Evolutionary conservation across 164 flowering plant species (phyloP).

Genomic region (Euptelea pleiosperma): DNA sequence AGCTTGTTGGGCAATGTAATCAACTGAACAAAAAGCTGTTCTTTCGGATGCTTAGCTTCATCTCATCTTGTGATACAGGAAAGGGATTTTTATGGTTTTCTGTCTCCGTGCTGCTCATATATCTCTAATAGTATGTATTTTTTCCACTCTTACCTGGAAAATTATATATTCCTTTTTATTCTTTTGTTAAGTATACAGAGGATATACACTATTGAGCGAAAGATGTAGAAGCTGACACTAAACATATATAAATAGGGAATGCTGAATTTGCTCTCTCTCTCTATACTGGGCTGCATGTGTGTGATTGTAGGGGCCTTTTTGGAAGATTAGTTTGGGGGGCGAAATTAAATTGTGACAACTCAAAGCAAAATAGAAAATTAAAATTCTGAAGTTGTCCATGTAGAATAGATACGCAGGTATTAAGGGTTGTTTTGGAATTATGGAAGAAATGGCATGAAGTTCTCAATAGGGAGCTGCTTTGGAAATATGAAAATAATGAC

Average conservation of each 20-base stretch:
- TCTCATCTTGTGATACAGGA: slow-evolving; percentile 8
- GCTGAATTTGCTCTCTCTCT: not conserved
- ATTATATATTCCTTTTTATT: not conserved
- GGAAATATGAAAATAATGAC: too few relatives aligned
- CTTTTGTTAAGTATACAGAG: not conserved
- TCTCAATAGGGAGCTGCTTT: too few relatives aligned
- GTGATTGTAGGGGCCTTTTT: too few relatives aligned
- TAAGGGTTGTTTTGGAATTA: too few relatives aligned
- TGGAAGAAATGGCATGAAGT: too few relatives aligned
- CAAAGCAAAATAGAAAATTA: too few relatives aligned
- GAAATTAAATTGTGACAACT: too few relatives aligned
- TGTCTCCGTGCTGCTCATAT: not conserved
- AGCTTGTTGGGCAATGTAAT: slow-evolving; percentile 42
- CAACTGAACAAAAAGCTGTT: slow-evolving; percentile 14
- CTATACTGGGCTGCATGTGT: too few relatives aligned
- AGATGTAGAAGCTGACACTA: not conserved
- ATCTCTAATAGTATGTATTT: not conserved
- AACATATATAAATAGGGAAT: not conserved
- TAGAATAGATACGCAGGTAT: too few relatives aligned
- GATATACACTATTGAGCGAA: not conserved
- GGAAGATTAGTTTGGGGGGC: too few relatives aligned
- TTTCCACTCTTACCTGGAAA: not conserved
- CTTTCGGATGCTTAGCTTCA: slow-evolving; percentile 4
- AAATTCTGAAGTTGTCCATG: too few relatives aligned
- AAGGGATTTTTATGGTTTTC: not conserved